A percentile compares a stretch with the other conserved stretches of the same genome.
These are phyloP conservation scores for Suillus subalutaceus DNA, from an alignment of 768 basidiomycete genomes.

Conservation along the genomic window DNA sequence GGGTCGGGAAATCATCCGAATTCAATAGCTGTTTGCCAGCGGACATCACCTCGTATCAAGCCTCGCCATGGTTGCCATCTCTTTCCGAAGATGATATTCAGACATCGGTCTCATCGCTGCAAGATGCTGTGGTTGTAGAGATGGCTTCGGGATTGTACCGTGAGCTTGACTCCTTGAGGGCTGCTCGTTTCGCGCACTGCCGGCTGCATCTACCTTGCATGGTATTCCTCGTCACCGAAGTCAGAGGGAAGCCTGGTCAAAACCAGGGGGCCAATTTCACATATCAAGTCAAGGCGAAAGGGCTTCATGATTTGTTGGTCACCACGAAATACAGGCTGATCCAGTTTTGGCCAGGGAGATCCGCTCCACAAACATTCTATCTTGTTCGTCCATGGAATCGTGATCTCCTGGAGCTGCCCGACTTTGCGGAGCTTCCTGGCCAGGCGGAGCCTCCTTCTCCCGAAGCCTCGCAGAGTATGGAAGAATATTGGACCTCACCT, in stretches of 20 bases:
- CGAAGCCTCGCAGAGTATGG: not conserved
- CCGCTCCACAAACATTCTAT: not conserved
- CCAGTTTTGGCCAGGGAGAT: not conserved
- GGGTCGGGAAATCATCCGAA: conserved; percentile 19
- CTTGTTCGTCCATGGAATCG: not conserved
- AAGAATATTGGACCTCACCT: not conserved
- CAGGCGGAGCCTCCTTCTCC: not conserved
- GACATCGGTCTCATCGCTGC: not conserved
- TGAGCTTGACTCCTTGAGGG: not conserved
- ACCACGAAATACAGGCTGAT: not conserved
- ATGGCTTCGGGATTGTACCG: not conserved
- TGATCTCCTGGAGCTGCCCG: not conserved
- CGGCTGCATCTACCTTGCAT: not conserved
- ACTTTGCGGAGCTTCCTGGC: not conserved
- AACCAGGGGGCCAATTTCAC: not conserved
- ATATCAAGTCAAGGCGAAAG: not conserved
- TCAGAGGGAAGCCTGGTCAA: not conserved
- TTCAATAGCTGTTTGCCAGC: conserved; percentile 22
- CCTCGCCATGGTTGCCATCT: conserved; percentile 30
- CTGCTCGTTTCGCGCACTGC: not conserved
- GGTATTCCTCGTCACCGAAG: not conserved
- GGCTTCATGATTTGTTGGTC: not conserved
- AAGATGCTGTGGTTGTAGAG: not conserved
- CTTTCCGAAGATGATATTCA: not conserved
- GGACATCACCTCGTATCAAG: conserved; percentile 17